Conservation (phyloP, 371 early-diverging fungal genomes). For the Mortierella sp. region DNA sequence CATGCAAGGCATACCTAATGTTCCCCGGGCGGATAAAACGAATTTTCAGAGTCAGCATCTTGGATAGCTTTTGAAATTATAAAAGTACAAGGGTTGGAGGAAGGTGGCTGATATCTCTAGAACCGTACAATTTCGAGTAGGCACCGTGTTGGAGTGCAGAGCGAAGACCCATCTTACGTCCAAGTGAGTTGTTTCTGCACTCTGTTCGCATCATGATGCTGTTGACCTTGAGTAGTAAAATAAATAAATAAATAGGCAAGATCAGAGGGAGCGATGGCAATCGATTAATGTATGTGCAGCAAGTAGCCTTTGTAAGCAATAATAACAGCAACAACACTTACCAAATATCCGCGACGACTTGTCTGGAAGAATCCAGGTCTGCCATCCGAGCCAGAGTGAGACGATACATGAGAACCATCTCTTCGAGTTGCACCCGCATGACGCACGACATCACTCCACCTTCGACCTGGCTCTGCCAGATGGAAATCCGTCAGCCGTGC, state of each 20-base stretch:
- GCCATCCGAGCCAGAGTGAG: conserved; percentile 25
- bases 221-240: conserved; percentile 10
- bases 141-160: conserved; percentile 31
- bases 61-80: too few relatives aligned
- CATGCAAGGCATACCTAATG: conserved; percentile 27
- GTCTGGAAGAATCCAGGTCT: conserved; percentile 43
- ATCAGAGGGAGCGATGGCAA: too few relatives aligned
- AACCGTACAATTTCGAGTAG: conserved; percentile 28
- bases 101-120: too few relatives aligned
- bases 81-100: too few relatives aligned
- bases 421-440: conserved; percentile 25
- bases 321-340: not conserved
- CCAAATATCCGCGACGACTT: conserved; percentile 39
- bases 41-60: not conserved
- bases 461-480: conserved; percentile 36
- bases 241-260: not conserved
- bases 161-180: conserved; percentile 35
- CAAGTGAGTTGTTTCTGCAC: conserved; percentile 12
- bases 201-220: conserved; percentile 47
- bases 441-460: conserved; percentile 41
- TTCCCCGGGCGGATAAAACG: too few relatives aligned
- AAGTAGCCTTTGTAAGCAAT: not conserved
- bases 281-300: not conserved
- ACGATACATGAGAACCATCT: conserved; percentile 14
- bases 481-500: conserved; percentile 25